Base-by-base conservation (phyloP, 345 rosid genomes). In the Garcia nutans region DNA sequence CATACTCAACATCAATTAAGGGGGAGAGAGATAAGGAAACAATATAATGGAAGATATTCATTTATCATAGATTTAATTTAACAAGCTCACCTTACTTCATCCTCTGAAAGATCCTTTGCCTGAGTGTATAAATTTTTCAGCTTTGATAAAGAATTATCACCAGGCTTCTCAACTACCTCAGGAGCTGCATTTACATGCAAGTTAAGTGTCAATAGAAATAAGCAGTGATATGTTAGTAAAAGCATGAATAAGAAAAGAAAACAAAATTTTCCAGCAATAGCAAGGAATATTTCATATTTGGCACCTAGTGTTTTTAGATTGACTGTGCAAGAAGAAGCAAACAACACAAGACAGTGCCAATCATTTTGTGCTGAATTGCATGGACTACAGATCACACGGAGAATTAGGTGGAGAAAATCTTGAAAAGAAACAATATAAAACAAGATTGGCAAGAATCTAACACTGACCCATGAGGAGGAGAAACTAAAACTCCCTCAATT, bases 131-230 rank as follows among this genome's bases (percentile, higher is more conserved):
- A 79, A 68, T 0, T 11, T 84, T 84, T 93, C 58, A 93, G 89
- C 87, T 44, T 93, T 44, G 86, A 71, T 60, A 91, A 86, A 26
- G 94, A 89, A 80, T 8, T 81, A 86, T 95, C 99, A 74, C 92
- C 93, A 33, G 93, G 96, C 85, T 90, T 95, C 89, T 91, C 99
- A 78, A 93, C 93, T 75, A 93, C 84, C 83, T 93, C 99, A 10
- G 98, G 98, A 71, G 90, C 99, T 91, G 89, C 83, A 80, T 83
- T 69, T 49, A 69, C 68, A 84, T 45, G 31, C 77, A 73, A 74
- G 65, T 74, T 69, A 72, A 68, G 70, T 64, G 62, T 68, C 42
- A 65, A 68, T 52, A 71, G 17, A 71, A 37, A 79, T 23, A 55
- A 77, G 31, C 45, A 47, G 28, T 69, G 47, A 70, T 41, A 23